Percentiles rank a stretch among this genome's conserved stretches.
phyloP scores from a whole-genome alignment of 768 basidiomycete genomes.

The Leccinum longicurvipes region DNA sequence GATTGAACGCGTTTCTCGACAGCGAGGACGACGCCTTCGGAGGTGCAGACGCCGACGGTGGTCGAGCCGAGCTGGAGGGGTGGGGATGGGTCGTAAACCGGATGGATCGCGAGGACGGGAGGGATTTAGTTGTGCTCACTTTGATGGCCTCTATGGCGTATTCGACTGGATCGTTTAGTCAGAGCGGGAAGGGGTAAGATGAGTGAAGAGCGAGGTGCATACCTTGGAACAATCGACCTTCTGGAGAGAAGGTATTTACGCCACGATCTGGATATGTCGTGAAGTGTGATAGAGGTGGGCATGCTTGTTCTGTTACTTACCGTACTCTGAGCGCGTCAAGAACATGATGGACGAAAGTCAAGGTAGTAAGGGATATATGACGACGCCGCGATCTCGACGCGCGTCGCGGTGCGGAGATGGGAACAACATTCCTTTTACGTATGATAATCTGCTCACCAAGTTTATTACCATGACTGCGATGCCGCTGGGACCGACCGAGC shows the following conservation, averaged over 20 bases:
- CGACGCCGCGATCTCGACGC: constrained; percentile 35
- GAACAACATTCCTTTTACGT: constrained; percentile 30
- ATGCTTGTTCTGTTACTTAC: constrained; percentile 34
- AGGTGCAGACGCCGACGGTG: constrained; percentile 91
- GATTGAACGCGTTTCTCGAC: constrained; percentile 99
- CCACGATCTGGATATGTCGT: constrained; percentile 66
- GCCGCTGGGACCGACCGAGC: constrained; percentile 36
- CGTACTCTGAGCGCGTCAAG: constrained; percentile 94
- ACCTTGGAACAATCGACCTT: constrained; percentile 99
- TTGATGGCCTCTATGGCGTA: constrained; percentile 99
- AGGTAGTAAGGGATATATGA: constrained; percentile 1
- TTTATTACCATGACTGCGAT: constrained; percentile 8
- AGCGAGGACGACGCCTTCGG: constrained; percentile 86
- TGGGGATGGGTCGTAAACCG: constrained; percentile 2
- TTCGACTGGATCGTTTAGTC: constrained; percentile 62
- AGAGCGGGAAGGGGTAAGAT: constrained; percentile 6
- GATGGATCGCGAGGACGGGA: neutral
- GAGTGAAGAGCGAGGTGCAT: constrained; percentile 13
- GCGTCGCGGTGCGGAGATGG: constrained; percentile 30
- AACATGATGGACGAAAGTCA: constrained; percentile 56
- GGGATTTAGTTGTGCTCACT: constrained; percentile 39
- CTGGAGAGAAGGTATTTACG: constrained; percentile 98
- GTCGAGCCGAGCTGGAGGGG: constrained; percentile 85
- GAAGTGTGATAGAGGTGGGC: neutral
- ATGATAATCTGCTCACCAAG: no score